phyloP scores from a whole-genome alignment of 2,329 filamentous ascomycete genomes.

The Pseudogymnoascus sp. region DNA sequence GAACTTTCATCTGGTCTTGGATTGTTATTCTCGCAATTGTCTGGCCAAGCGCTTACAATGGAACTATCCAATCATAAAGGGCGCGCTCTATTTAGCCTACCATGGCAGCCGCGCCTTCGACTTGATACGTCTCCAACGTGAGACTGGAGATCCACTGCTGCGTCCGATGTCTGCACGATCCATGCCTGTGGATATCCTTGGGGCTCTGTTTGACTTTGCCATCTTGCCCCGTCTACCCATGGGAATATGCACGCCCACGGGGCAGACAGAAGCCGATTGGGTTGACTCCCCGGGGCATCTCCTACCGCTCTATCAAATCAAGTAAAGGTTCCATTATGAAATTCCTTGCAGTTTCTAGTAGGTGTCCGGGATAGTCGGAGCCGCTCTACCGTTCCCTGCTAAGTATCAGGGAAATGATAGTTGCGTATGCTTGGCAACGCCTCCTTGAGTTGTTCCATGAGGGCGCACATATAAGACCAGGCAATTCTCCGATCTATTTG shows the following conservation, averaged over 20 bases:
- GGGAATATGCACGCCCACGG: not conserved
- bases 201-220: conserved; percentile 4
- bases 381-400: not conserved
- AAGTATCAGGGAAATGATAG: conserved; percentile 3
- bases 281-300: not conserved
- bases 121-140: conserved; percentile 3
- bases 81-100: not conserved
- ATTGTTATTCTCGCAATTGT: not conserved
- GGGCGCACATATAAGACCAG: not conserved
- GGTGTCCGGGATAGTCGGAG: not conserved
- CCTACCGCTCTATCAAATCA: not conserved
- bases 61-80: not conserved
- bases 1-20: not conserved
- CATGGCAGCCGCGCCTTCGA: not conserved
- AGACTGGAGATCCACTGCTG: conserved; percentile 4
- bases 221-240: not conserved
- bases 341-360: not conserved
- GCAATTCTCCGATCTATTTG: not conserved
- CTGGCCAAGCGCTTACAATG: not conserved
- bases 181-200: not conserved
- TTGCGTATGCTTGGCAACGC: not conserved
- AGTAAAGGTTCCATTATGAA: not conserved
- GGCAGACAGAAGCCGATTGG: not conserved
- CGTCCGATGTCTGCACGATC: conserved; percentile 2
- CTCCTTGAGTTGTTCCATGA: not conserved